phyloP scores from a whole-genome alignment of 2,329 filamentous ascomycete species.

The Penicillium vulpinum region DNA sequence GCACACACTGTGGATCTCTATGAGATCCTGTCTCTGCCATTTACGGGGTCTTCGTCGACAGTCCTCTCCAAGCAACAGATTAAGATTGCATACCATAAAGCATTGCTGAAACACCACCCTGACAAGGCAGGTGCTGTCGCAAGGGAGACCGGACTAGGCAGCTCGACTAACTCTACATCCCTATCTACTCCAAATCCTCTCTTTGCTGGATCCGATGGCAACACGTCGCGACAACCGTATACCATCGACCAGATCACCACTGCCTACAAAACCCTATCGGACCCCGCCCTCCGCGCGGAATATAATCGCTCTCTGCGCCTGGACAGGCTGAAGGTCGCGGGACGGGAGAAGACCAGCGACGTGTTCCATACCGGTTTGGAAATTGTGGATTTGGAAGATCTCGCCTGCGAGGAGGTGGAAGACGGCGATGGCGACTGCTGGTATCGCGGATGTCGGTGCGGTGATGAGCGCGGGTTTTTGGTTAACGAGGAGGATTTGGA shows the following conservation, averaged over 20 bases:
- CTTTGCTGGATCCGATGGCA: background rate
- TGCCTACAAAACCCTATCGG: slow-evolving; percentile 57
- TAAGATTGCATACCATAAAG: slow-evolving; percentile 57
- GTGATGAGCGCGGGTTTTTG: slow-evolving; percentile 56
- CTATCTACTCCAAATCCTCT: background rate
- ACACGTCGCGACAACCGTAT: slow-evolving; percentile 16
- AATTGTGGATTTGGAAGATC: slow-evolving; percentile 58
- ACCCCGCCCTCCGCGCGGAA: slow-evolving; percentile 45
- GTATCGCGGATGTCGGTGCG: slow-evolving; percentile 59
- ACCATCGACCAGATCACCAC: slow-evolving; percentile 60
- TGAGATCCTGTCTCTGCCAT: slow-evolving; percentile 42
- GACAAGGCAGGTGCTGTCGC: slow-evolving; percentile 50
- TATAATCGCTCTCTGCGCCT: slow-evolving; percentile 51
- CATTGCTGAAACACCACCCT: slow-evolving; percentile 59
- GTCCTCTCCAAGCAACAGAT: slow-evolving; percentile 45
- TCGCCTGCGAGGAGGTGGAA: slow-evolving; percentile 42
- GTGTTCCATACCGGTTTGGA: slow-evolving; percentile 56
- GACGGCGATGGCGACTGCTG: slow-evolving; percentile 50
- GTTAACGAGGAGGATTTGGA: slow-evolving; percentile 57
- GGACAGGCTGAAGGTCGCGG: slow-evolving; percentile 29
- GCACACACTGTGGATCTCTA: slow-evolving; percentile 35
- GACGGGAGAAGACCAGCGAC: slow-evolving; percentile 32
- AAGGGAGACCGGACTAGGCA: slow-evolving; percentile 7
- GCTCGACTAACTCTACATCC: background rate
- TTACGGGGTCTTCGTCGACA: slow-evolving; percentile 22